Evolutionary conservation across 2,329 filamentous ascomycete genomes (phyloP).

Genomic region (Aplosporella prunicola): DNA sequence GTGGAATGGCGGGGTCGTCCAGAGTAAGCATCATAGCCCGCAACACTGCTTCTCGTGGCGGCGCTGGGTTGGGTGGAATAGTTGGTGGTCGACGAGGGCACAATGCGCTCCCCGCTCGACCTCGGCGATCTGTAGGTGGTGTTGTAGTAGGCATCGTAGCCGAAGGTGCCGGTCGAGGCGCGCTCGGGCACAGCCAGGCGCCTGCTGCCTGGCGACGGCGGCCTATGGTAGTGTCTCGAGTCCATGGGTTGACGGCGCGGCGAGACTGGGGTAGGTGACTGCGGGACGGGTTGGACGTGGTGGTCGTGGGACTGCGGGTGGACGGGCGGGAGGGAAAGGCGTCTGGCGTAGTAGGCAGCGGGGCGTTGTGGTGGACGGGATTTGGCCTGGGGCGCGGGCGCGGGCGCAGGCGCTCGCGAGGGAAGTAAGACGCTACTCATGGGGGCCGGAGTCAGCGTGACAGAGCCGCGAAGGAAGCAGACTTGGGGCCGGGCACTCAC

Average conservation of each 20-base stretch:
- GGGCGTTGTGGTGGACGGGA: slow-evolving; percentile 3
- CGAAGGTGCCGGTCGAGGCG: slow-evolving; percentile 30
- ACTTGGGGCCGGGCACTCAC: neutral
- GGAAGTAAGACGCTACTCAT: slow-evolving; percentile 26
- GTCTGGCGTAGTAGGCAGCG: slow-evolving; percentile 15
- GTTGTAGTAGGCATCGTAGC: slow-evolving; percentile 25
- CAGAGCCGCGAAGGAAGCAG: neutral
- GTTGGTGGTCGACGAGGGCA: slow-evolving; percentile 14
- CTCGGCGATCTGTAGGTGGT: slow-evolving; percentile 22
- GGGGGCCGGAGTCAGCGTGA: slow-evolving; percentile 11
- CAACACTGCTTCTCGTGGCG: slow-evolving; percentile 19
- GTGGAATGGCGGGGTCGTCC: slow-evolving; percentile 38
- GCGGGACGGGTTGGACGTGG: slow-evolving; percentile 11
- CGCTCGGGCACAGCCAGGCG: slow-evolving; percentile 24
- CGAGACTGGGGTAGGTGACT: slow-evolving; percentile 16
- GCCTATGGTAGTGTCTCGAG: slow-evolving; percentile 15
- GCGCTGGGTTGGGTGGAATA: slow-evolving; percentile 33
- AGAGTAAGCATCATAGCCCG: slow-evolving; percentile 36
- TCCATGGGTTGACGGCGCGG: slow-evolving; percentile 13
- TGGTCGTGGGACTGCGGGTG: slow-evolving; percentile 17
- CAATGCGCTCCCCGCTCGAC: slow-evolving; percentile 25
- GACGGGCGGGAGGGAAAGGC: slow-evolving; percentile 3
- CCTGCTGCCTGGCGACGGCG: slow-evolving; percentile 23
- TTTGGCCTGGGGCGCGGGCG: slow-evolving; percentile 16
- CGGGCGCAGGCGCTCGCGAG: slow-evolving; percentile 14